Base-by-base conservation (phyloP, 225 moss, liverwort and hornwort species). In the Ulota crispa region DNA sequence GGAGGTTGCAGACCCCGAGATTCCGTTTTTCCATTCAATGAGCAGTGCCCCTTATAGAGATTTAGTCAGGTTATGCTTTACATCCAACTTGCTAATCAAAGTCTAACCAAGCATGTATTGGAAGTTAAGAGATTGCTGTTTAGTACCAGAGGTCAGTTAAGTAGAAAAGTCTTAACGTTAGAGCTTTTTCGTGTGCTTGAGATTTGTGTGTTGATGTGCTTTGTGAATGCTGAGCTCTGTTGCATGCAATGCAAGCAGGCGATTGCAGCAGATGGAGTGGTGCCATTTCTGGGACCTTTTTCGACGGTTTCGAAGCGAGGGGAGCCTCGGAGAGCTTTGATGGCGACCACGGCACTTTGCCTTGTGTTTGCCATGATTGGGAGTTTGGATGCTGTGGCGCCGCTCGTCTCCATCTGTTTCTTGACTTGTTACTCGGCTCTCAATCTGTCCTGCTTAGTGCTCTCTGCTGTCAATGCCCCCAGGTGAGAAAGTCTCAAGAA, bases 331-430 rank as follows among this genome's bases (percentile, higher is more conserved):
- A 85, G 89, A 79, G 98, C 98, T 79, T 81, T 98, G 86, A 71
- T 94, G 80, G 86, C 82, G 47, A 98, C 98, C 74, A 90, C 91
- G 18, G 12, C 23, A 10, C 84, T 95, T 42, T 94, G 93, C 82
- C 63, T 94, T 61, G 68, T 83, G 9, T 94, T 92, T 43, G 91
- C 94, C 16, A 98, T 95, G 98, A 94, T 98, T 80, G 98, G 98
- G 77, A 98, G 98, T 75, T 88, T 98, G 83, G 92, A 98, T 84
- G 90, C 92, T 36, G 98, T 98, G 74, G 98, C 98, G 80, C 95
- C 98, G 47, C 93, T 98, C 4, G 98, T 98, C 28, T 98, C 95
- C n/a, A 98, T 94, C 66, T 98, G 98, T 86, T 98, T 98, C 80
- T 83, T 98, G 59, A 95, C 95, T 86, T 95, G 94, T 87, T 98